phyloP scores from a whole-genome alignment of 2,329 filamentous ascomycete genomes.

The Ceratocystis smalleyi region DNA sequence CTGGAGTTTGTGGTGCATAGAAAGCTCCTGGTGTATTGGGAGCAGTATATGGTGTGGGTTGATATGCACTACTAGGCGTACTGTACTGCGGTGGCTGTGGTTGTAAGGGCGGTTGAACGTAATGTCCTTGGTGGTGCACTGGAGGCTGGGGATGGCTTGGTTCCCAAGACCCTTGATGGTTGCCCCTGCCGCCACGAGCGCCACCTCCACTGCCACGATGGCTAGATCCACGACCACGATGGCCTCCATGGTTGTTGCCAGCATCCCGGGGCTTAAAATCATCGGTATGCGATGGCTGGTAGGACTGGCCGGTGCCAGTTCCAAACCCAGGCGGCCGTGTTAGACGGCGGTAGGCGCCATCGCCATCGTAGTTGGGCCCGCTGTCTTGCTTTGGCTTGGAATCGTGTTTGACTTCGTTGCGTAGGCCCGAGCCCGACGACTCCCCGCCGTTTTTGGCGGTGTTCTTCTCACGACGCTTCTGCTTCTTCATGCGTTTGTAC shows the following conservation, averaged over 20 bases:
- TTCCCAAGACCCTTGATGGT: constrained; percentile 11
- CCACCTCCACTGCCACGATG: neutral
- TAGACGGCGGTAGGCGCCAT: constrained; percentile 57
- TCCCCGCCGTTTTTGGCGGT: constrained; percentile 20
- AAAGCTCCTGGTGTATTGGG: neutral
- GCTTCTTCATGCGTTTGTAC: constrained; percentile 54
- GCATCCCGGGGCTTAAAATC: neutral
- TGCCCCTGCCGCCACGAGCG: constrained; percentile 23
- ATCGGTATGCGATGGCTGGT: constrained; percentile 19
- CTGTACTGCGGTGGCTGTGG: neutral
- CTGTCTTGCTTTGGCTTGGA: constrained; percentile 27
- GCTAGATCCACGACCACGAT: constrained; percentile 18
- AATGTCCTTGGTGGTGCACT: neutral
- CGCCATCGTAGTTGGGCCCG: constrained; percentile 53
- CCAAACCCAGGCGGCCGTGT: constrained; percentile 50
- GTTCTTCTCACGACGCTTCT: constrained; percentile 40
- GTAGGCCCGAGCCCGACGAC: constrained; percentile 21
- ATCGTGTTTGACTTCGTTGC: constrained; percentile 25
- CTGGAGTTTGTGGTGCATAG: neutral
- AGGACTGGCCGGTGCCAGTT: constrained; percentile 29
- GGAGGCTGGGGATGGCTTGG: neutral
- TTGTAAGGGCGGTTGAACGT: neutral
- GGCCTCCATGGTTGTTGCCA: constrained; percentile 21
- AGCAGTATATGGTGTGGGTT: neutral
- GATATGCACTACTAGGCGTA: neutral